These are phyloP conservation scores for Discostella stelligeroides DNA, from an alignment of 108 stramenopile species.

Conservation along the genomic window DNA sequence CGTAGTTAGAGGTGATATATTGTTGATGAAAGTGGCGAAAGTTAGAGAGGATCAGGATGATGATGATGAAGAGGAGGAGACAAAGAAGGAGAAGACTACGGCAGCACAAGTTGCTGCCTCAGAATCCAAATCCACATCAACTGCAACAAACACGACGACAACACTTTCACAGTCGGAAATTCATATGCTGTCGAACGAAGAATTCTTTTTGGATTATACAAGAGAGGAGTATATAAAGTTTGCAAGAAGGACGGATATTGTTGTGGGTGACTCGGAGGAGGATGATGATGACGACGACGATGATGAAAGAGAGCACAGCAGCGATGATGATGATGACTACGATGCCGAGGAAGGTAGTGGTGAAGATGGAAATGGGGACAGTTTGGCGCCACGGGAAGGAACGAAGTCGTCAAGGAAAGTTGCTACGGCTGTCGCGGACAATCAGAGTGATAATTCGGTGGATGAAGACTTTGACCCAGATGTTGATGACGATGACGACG, in stretches of 20 bases:
- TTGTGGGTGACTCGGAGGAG: conserved; percentile 32
- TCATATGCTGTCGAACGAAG: conserved; percentile 61
- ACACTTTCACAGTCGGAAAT: conserved; percentile 28
- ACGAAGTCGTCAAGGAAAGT: conserved; percentile 25
- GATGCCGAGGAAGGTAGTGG: conserved; percentile 36
- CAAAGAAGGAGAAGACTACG: too few species aligned
- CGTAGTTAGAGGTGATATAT: conserved; percentile 75
- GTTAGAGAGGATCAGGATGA: conserved; percentile 36
- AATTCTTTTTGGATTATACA: conserved; percentile 89
- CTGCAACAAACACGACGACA: too few species aligned
- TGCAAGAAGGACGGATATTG: conserved; percentile 81
- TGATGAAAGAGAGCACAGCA: conserved; percentile 40
- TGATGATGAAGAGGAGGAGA: conserved; percentile 15
- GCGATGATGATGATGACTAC: conserved; percentile 52
- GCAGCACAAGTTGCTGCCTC: not conserved
- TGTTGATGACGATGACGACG: conserved; percentile 33
- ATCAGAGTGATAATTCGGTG: too few species aligned
- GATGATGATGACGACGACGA: conserved; percentile 34
- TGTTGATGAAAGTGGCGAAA: conserved; percentile 82
- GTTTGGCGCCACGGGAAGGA: conserved; percentile 62
- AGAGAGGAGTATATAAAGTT: conserved; percentile 72
- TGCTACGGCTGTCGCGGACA: too few species aligned
- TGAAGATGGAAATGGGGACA: conserved; percentile 42
- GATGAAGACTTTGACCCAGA: conserved; percentile 3
- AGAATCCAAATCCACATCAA: not conserved